phyloP scores from a whole-genome alignment of 169 alveolate species.

The Plasmodium blacklocki region DNA sequence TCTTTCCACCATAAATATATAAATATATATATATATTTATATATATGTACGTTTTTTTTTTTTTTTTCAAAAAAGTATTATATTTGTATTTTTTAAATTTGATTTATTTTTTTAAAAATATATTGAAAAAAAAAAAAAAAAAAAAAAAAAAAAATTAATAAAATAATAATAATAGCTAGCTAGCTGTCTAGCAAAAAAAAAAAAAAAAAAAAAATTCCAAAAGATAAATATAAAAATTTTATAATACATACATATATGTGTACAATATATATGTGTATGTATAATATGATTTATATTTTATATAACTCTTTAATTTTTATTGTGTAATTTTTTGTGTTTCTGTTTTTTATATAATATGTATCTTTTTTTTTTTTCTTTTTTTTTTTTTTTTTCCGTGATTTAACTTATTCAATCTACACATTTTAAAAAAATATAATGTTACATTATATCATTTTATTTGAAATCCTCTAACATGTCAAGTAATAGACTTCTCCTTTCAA shows the following conservation, averaged over 20 bases:
- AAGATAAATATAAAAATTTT: too few species aligned
- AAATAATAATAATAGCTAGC: background rate
- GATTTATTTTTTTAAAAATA: background rate
- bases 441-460: background rate
- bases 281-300: background rate
- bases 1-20: background rate
- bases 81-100: too few species aligned
- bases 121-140: background rate
- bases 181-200: background rate
- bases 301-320: background rate
- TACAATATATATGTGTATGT: too few species aligned
- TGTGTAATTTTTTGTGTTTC: background rate
- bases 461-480: constrained; percentile 27
- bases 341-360: background rate
- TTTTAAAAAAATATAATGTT: background rate
- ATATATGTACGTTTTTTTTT: background rate
- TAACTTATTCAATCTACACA: background rate
- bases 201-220: background rate
- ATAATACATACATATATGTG: too few species aligned
- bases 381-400: background rate
- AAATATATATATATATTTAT: constrained; percentile 2
- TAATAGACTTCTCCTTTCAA: constrained; percentile 63
- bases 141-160: background rate
- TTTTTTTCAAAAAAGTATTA: background rate
- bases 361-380: background rate